Evolutionary conservation across 2,329 filamentous ascomycete genomes (phyloP), one percentile per base, ranked within the genome.

Genomic region (Aspergillus aculeatus): DNA sequence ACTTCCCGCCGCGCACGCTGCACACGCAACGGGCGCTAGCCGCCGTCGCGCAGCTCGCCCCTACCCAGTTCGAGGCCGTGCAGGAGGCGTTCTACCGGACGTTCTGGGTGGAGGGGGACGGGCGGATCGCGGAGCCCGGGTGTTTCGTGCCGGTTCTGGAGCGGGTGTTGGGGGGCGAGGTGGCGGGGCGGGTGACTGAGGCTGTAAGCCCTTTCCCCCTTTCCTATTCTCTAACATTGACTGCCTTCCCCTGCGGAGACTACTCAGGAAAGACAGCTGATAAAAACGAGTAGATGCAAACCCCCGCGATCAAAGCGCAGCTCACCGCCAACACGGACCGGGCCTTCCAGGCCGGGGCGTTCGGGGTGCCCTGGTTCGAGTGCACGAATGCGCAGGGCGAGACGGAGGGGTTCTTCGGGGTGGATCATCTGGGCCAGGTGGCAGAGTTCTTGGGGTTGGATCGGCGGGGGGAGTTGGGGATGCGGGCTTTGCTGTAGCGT

Each of bases 321-420:
- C 66, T 87, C 65, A 67, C 62, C 5, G 73, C 72, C 24, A 85
- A 84, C 59, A 86, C 83, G 1, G 77, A 84, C 14, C 63, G 69
- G 54, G 82, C 84, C 1, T 75, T 86, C 24, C 71, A 74, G 24
- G 77, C 81, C 24, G 85, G 84, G 1, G 83, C 83, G 1, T 88
- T 88, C 75, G 85, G 85, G 1, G 67, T 87, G 56, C 85, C 85
- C 2, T 88, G 83, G 81, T 84, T 86, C 67, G 73, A 77, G 71
- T 85, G 83, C 56, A 84, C 80, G 52, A 84, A 86, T 69, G 54
- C 70, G 6, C 73, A 82, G 54, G 84, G 84, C 0, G 72, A 82
- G 66, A 84, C 70, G 41, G 83, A 86, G 63, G 72, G 73, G 0
- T 87, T 83, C 65, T 88, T 83, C 82, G 85, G 85, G 0, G 80